phyloP scores from a whole-genome alignment of 2,329 filamentous ascomycete species.

The Huntiella abstrusa region DNA sequence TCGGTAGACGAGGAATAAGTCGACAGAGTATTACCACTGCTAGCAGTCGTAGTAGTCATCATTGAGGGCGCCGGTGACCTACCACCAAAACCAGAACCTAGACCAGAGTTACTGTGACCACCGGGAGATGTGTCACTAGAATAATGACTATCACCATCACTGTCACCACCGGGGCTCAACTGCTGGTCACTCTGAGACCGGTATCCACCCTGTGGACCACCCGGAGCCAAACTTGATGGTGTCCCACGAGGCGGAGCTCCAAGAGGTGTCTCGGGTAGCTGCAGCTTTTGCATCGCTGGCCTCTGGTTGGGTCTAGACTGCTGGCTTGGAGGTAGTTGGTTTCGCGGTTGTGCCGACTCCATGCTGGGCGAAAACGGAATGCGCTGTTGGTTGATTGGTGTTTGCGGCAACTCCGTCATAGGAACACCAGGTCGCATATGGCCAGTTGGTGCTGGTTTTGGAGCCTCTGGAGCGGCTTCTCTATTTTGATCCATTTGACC shows the following conservation, averaged over 20 bases:
- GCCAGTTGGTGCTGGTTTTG: not conserved
- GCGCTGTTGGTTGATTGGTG: conserved; percentile 8
- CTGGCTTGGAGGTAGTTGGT: not conserved
- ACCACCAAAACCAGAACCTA: too few relatives aligned
- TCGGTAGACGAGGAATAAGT: not conserved
- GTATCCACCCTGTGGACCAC: not conserved
- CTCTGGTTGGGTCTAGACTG: not conserved
- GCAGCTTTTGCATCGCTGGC: not conserved
- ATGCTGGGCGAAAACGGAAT: conserved; percentile 5
- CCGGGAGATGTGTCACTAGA: not conserved
- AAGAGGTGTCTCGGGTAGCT: not conserved
- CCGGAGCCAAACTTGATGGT: not conserved
- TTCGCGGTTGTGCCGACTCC: not conserved
- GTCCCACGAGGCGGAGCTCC: not conserved
- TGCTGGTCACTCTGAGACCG: not conserved
- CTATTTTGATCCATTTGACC: not conserved
- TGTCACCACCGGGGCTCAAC: not conserved
- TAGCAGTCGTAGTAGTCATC: too few relatives aligned
- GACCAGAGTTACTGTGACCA: too few relatives aligned
- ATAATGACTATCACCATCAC: conserved; percentile 1
- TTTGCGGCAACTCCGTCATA: conserved; percentile 1
- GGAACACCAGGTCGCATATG: not conserved
- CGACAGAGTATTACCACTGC: not conserved
- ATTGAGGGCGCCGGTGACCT: too few relatives aligned
- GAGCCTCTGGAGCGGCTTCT: not conserved